Evolutionary conservation across 495 filamentous ascomycete species (phyloP).

Genomic region (Neurospora hispaniola): DNA sequence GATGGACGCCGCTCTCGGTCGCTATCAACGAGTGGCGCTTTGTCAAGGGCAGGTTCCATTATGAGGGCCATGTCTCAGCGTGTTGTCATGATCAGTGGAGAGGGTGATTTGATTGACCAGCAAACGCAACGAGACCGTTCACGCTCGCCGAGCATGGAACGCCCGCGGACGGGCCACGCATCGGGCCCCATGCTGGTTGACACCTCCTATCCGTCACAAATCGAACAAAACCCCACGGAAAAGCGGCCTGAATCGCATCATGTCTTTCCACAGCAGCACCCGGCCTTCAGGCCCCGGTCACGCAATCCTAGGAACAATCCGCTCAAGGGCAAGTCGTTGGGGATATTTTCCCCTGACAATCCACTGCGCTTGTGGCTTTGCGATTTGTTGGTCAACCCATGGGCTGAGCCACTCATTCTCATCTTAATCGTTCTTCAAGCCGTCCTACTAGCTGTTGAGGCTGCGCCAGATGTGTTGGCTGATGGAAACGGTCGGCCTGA

Average conservation of each 20-base stretch:
- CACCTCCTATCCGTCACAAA: constrained; percentile 37
- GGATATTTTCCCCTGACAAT: constrained; percentile 71
- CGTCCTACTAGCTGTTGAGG: constrained; percentile 72
- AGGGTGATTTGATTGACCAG: constrained; percentile 65
- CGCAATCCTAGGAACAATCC: constrained; percentile 59
- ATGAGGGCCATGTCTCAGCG: constrained; percentile 95
- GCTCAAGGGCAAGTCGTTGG: constrained; percentile 75
- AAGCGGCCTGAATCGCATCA: constrained; percentile 34
- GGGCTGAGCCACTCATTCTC: constrained; percentile 79
- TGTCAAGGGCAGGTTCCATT: constrained; percentile 76
- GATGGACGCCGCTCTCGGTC: constrained; percentile 45
- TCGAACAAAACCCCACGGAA: constrained; percentile 33
- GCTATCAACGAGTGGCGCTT: constrained; percentile 48
- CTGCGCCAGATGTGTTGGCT: constrained; percentile 54
- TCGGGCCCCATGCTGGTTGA: constrained; percentile 43
- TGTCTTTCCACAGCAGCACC: constrained; percentile 13
- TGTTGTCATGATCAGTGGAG: constrained; percentile 92
- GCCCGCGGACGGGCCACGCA: constrained; percentile 21
- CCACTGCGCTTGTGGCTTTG: constrained; percentile 63
- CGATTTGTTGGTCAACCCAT: constrained; percentile 78
- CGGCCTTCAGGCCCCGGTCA: constrained; percentile 19
- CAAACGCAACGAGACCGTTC: constrained; percentile 57
- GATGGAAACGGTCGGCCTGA: constrained; percentile 35
- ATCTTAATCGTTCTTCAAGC: constrained; percentile 83
- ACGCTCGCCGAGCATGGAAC: constrained; percentile 35